Evolutionary conservation across 2,329 filamentous ascomycete genomes (phyloP), one percentile per base, ranked within the genome.

Genomic region (Gaeumannomyces tritici): DNA sequence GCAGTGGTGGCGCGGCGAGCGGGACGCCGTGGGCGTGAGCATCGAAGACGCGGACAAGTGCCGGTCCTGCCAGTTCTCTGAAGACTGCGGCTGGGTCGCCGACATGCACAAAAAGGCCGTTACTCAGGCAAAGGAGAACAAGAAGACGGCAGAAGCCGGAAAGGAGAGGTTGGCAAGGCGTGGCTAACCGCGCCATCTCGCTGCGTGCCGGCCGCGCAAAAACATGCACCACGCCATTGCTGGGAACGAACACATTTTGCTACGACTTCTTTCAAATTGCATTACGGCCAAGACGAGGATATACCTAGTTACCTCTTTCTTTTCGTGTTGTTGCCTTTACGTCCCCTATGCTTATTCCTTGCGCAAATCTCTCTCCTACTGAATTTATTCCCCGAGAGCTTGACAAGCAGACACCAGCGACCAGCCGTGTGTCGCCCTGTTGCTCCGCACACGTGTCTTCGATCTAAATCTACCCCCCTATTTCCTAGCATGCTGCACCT

Each of bases 31-130:
- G 5, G 93, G 93, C 0, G 93, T 97, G 3, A 81, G 85, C 8
- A 82, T 96, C 9, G 88, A 93, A 70, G 93, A 97, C 68, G 89
- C 91, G 0, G 96, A 89, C 75, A 97, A 97, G 73, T 97, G 93
- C 72, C 78, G 86, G 28, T 84, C 81, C 42, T 97, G 93, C 70
- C 91, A 96, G 67, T 97, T 96, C 73, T 85, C 82, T 0, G 87
- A 90, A 4, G 80, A 78, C 4, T 97, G 93, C 72, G 80, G 82
- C 12, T 97, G 93, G 93, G 80, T 93, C 47, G 60, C 51, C 13
- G 51, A 57, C 28, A 61, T 56, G 24, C 60, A 61, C 29, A 5
- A 24, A 4, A 61, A 61, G 51, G 21, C 55, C 9, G 29, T 61
- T 11, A 29, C 56, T 15, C 4, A 29, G 56, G 28, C 27, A 3